Conservation (phyloP, 2,329 filamentous ascomycete species). For the Calonectria henricotiae region DNA sequence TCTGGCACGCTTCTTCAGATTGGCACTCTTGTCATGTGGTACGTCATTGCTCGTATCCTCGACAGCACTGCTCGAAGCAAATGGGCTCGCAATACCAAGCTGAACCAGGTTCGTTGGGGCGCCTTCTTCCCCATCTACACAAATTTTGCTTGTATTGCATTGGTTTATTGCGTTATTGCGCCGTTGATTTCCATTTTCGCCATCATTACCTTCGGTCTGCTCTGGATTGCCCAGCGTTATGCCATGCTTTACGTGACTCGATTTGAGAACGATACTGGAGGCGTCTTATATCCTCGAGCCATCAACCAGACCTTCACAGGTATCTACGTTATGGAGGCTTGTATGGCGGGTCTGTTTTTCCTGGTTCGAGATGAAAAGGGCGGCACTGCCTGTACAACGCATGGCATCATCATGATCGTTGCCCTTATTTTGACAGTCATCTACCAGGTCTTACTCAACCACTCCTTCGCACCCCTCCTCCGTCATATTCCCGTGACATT, state of each 20-base stretch:
- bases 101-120: conserved; percentile 89
- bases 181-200: conserved; percentile 95
- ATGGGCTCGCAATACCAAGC: conserved; percentile 85
- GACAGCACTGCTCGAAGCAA: conserved; percentile 89
- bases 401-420: conserved; percentile 90
- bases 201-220: conserved; percentile 89
- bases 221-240: conserved; percentile 97
- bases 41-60: conserved; percentile 83
- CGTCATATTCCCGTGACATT: conserved; percentile 94
- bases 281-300: conserved; percentile 90
- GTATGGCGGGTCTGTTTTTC: conserved; percentile 91
- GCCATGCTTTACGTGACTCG: conserved; percentile 96
- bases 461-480: conserved; percentile 87
- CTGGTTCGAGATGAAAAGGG: conserved; percentile 75
- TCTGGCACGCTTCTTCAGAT: conserved; percentile 91
- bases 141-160: conserved; percentile 92
- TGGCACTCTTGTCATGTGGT: conserved; percentile 85
- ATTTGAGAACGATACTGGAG: conserved; percentile 92
- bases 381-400: conserved; percentile 76
- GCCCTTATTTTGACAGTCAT: conserved; percentile 79
- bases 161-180: conserved; percentile 91
- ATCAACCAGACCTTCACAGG: conserved; percentile 97
- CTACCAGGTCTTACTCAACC: conserved; percentile 87
- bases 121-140: conserved; percentile 97
- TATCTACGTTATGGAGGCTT: conserved; percentile 94